Percentiles rank a stretch among this genome's conserved stretches.
Evolutionary conservation across 208 protist species (phyloP).

Genomic region (Phytomonas francai): DNA sequence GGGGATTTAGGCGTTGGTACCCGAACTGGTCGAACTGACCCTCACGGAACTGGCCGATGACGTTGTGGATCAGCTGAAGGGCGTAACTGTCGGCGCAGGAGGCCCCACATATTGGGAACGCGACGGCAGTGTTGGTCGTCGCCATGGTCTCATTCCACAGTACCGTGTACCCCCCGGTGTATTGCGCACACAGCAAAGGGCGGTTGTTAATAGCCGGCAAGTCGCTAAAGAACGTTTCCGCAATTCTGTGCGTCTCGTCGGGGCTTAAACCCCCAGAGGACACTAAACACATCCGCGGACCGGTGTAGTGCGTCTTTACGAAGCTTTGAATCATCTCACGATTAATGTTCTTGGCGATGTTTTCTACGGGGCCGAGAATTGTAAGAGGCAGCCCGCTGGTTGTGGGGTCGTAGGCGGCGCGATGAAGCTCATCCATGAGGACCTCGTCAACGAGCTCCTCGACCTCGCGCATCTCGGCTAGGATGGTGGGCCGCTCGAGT

Average conservation of each 20-base stretch:
- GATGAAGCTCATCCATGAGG: constrained; percentile 96
- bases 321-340: constrained; percentile 87
- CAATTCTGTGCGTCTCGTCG: constrained; percentile 87
- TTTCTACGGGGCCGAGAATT: constrained; percentile 96
- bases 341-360: constrained; percentile 91
- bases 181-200: constrained; percentile 36
- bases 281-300: constrained; percentile 95
- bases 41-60: constrained; percentile 91
- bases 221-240: constrained; percentile 85
- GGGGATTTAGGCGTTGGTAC: constrained; percentile 60
- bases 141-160: constrained; percentile 78
- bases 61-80: constrained; percentile 90
- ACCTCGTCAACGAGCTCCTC: constrained; percentile 93
- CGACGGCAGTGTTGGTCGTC: constrained; percentile 73
- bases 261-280: constrained; percentile 94
- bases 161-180: constrained; percentile 60
- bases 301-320: constrained; percentile 95
- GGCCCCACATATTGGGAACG: constrained; percentile 81
- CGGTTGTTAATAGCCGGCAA: constrained; percentile 66
- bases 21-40: constrained; percentile 64
- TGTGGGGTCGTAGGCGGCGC: constrained; percentile 89
- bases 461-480: constrained; percentile 95
- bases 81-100: constrained; percentile 89
- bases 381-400: constrained; percentile 91
- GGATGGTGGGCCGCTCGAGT: constrained; percentile 92